Conservation (phyloP, 106 monocot species). For the Chionographis japonica region DNA sequence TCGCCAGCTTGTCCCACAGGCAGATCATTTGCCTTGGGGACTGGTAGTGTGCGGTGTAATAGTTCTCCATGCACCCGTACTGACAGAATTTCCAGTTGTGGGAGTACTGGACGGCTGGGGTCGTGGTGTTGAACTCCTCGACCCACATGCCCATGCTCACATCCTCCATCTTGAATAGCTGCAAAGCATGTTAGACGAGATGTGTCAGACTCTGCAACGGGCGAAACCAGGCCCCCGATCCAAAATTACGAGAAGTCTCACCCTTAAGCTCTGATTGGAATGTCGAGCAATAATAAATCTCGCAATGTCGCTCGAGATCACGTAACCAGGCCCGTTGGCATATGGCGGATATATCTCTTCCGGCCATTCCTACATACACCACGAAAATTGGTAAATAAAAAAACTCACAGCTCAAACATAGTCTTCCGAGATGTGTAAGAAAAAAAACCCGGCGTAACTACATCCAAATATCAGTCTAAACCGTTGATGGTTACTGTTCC, state of each 20-base stretch:
- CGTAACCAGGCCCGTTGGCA: constrained; percentile 89
- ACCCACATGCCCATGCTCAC: constrained; percentile 99
- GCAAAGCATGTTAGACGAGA: constrained; percentile 12
- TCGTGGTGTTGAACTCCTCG: constrained; percentile 63
- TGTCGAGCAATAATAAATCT: constrained; percentile 49
- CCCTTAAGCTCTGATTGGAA: constrained; percentile 57
- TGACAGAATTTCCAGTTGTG: constrained; percentile 95
- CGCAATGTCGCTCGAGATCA: constrained; percentile 83
- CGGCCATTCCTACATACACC: constrained; percentile 79
- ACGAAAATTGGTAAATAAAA: neutral
- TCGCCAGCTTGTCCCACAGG: constrained; percentile 64
- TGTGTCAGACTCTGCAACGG: neutral
- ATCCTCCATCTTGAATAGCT: constrained; percentile 99
- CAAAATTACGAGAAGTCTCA: constrained; percentile 11
- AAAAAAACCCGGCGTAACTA: no score
- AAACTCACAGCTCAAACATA: neutral
- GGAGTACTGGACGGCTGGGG: constrained; percentile 46
- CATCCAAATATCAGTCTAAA: no score
- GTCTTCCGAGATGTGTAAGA: neutral
- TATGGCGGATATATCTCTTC: constrained; percentile 84
- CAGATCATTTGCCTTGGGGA: constrained; percentile 95
- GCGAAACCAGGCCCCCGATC: neutral
- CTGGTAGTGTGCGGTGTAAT: constrained; percentile 91
- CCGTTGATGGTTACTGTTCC: no score
- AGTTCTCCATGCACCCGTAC: constrained; percentile 81